phyloP scores from a whole-genome alignment of 2,329 filamentous ascomycete species.

The Trichoderma pleuroti region DNA sequence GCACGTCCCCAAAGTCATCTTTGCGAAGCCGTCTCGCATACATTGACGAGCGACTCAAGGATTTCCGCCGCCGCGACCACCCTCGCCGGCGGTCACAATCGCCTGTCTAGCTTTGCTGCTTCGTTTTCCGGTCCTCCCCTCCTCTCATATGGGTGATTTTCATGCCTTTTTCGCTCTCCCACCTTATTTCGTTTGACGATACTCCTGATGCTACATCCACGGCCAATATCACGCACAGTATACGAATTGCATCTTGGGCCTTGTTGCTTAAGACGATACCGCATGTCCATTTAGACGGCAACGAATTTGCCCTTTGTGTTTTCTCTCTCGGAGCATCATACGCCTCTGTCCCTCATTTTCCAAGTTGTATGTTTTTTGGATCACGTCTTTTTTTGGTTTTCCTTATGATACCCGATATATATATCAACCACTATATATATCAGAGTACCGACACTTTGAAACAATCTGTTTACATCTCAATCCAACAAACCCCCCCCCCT shows the following conservation, averaged over 20 bases:
- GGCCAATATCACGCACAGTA: background rate
- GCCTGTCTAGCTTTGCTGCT: slow-evolving; percentile 22
- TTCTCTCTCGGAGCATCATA: background rate
- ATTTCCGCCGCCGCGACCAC: slow-evolving; percentile 46
- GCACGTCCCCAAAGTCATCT: slow-evolving; percentile 37
- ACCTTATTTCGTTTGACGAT: background rate
- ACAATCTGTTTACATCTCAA: background rate
- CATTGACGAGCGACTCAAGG: slow-evolving; percentile 55
- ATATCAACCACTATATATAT: slow-evolving; percentile 13
- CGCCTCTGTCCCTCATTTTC: background rate
- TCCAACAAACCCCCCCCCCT: background rate
- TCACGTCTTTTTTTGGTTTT: background rate
- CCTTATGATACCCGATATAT: slow-evolving; percentile 12
- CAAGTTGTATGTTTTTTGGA: background rate
- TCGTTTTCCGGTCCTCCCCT: slow-evolving; percentile 32
- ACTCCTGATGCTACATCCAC: background rate
- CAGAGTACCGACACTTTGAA: background rate
- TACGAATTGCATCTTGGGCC: background rate
- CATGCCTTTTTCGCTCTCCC: background rate
- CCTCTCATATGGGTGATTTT: slow-evolving; percentile 23
- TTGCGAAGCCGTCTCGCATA: slow-evolving; percentile 54
- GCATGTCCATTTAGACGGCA: slow-evolving; percentile 5
- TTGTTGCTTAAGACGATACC: background rate
- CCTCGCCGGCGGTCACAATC: slow-evolving; percentile 47
- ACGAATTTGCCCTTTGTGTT: background rate